Percentiles rank a stretch among this genome's conserved stretches.
phyloP scores from a whole-genome alignment of 2,329 filamentous ascomycete genomes.

The Aplosporella prunicola region DNA sequence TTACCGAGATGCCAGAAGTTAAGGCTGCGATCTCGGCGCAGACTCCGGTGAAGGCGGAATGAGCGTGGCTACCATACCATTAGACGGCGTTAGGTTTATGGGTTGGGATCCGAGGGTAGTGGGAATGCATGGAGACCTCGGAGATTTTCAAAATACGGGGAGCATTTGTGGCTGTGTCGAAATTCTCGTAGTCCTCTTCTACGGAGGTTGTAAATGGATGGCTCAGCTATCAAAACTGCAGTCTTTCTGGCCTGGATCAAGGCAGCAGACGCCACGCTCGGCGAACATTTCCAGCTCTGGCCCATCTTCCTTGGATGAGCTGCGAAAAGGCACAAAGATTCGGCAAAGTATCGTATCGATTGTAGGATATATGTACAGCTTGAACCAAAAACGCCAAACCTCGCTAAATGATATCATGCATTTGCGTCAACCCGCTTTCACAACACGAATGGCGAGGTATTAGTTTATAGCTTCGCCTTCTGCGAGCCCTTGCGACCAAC shows the following conservation, averaged over 20 bases:
- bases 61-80: neutral
- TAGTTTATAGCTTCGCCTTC: conserved; percentile 34
- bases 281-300: too few relatives aligned
- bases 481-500: conserved; percentile 52
- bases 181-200: too few relatives aligned
- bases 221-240: too few relatives aligned
- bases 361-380: neutral
- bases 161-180: too few relatives aligned
- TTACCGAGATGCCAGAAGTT: conserved; percentile 26
- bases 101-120: too few relatives aligned
- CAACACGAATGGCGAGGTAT: neutral
- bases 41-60: conserved; percentile 3
- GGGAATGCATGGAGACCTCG: too few relatives aligned
- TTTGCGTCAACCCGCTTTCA: too few relatives aligned
- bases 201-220: too few relatives aligned
- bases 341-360: neutral
- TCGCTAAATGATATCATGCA: conserved; percentile 10
- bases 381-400: conserved; percentile 10
- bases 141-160: too few relatives aligned
- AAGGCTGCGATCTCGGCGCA: conserved; percentile 25
- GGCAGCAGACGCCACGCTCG: too few relatives aligned
- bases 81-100: conserved; percentile 5
- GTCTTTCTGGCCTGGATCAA: too few relatives aligned
- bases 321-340: neutral
- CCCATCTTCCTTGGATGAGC: too few relatives aligned